A percentile compares a stretch with the other conserved stretches of the same genome.
phyloP scores from a whole-genome alignment of 345 rosid genomes.

The Pugionium dolabratum region DNA sequence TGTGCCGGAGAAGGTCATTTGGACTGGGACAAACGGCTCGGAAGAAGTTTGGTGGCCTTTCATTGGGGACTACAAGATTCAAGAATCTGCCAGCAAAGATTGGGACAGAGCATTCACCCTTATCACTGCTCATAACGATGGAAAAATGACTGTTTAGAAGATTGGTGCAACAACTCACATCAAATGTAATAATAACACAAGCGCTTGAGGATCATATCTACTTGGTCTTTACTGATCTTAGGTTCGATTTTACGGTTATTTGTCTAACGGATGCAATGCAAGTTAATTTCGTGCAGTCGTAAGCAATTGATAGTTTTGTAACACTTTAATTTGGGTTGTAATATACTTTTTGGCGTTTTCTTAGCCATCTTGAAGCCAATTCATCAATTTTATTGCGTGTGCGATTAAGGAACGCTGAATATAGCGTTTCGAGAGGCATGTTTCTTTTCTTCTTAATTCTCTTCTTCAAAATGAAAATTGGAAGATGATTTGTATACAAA shows the following conservation, averaged over 20 bases:
- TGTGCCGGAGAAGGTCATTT: conserved; percentile 54
- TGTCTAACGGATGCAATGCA: conserved; percentile 7
- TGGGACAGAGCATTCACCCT: conserved; percentile 56
- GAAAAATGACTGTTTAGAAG: conserved; percentile 11
- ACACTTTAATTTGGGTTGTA: conserved; percentile 14
- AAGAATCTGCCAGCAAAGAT: conserved; percentile 42
- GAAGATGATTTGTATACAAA: too few relatives aligned
- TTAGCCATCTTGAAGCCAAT: neutral
- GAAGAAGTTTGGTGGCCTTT: conserved; percentile 55
- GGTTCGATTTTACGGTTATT: neutral
- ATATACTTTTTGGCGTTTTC: neutral
- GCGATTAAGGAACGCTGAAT: neutral
- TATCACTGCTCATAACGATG: conserved; percentile 18
- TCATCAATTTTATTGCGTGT: neutral
- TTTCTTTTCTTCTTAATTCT: neutral
- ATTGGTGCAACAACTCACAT: conserved; percentile 13
- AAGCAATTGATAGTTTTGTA: conserved; percentile 2
- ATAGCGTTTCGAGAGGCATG: neutral
- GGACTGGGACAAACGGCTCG: conserved; percentile 48
- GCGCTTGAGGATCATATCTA: neutral
- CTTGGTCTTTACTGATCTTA: neutral
- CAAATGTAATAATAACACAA: conserved; percentile 16
- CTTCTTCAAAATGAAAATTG: neutral
- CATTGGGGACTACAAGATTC: conserved; percentile 44
- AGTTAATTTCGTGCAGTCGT: neutral